phyloP scores from a whole-genome alignment of 495 filamentous ascomycete species.

The Sordaria brevicollis region DNA sequence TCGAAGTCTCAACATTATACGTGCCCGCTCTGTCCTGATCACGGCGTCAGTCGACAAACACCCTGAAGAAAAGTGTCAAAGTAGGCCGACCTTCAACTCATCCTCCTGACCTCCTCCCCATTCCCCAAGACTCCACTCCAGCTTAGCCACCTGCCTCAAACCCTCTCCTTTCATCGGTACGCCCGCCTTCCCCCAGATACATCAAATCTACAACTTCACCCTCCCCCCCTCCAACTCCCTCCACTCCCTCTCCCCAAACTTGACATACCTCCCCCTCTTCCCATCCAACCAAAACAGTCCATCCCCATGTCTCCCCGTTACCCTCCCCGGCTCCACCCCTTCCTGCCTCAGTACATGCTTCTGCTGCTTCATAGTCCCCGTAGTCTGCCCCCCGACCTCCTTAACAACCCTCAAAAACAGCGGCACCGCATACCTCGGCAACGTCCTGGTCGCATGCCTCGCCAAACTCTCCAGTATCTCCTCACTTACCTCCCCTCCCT shows the following conservation, averaged over 20 bases:
- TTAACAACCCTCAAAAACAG: conserved; percentile 61
- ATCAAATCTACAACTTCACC: conserved; percentile 48
- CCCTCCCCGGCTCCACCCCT: conserved; percentile 56
- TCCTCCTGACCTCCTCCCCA: too few species aligned
- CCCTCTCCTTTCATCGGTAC: too few species aligned
- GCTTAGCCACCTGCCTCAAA: too few species aligned
- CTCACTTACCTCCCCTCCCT: conserved; percentile 5
- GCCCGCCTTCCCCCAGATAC: too few species aligned
- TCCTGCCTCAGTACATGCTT: conserved; percentile 57
- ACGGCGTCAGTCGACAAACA: too few species aligned
- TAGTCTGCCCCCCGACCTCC: conserved; percentile 46
- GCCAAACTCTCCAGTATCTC: conserved; percentile 47
- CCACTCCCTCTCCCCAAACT: conserved; percentile 61
- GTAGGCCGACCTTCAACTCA: too few species aligned
- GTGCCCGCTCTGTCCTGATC: too few species aligned
- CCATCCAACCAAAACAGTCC: conserved; percentile 43
- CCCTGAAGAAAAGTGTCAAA: too few species aligned
- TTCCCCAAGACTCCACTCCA: too few species aligned
- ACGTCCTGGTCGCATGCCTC: conserved; percentile 35
- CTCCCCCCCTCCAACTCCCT: conserved; percentile 49
- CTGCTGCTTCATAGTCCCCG: conserved; percentile 83
- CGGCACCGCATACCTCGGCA: conserved; percentile 69
- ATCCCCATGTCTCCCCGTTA: conserved; percentile 34
- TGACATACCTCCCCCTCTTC: conserved; percentile 56
- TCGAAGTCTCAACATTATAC: too few species aligned